Base-by-base conservation (phyloP, 1,284 basidiomycete species). In the Malassezia pachydermatis region DNA sequence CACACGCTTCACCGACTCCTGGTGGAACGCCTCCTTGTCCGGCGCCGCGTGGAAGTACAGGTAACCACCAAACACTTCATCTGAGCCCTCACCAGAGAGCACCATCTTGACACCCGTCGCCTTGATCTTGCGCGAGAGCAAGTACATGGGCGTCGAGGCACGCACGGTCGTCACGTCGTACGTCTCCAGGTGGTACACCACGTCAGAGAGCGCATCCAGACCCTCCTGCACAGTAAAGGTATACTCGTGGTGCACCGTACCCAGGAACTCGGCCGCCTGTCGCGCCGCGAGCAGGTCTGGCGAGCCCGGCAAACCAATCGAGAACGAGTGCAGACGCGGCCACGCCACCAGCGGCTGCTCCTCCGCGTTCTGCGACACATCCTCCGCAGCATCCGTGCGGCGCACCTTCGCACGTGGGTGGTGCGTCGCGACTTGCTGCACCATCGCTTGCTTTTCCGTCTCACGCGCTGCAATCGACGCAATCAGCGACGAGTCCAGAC, bases 91-190 rank as follows among this genome's bases (percentile, higher is more conserved):
- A 28, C 94, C 94, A 57, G 85, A 88, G 32, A 99, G 79, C 3
- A 99, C 94, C 94, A 99, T 99, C 78, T 99, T 99, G 58, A 99
- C 94, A 58, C 94, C 94, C 85, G 90, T 98, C 2, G 94, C 92
- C 76, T 98, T 99, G 78, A 98, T 94, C 77, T 98, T 98, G 49
- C 94, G 81, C 72, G 85, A 88, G 52, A 98, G 81, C 28, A 99
- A 81, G 73, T 92, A 92, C 88, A 92, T 92, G 14, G 94, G 92
- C 5, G 92, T 96, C 63, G 86, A 90, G 4, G 94, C 94, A 50
- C 94, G 84, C 45, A 96, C 88, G 14, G 94, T 99, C 29, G 94
- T 99, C 46, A 99, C 94, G 72, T 99, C 94, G 75, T 88, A 98
- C 1, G 94, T 98, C 77, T 99, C 94, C 37, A 99, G 81, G 73